A percentile compares a stretch with the other conserved stretches of the same genome.
Evolutionary conservation across 257 asterid species (phyloP).

Genomic region (Perilla frutescens): DNA sequence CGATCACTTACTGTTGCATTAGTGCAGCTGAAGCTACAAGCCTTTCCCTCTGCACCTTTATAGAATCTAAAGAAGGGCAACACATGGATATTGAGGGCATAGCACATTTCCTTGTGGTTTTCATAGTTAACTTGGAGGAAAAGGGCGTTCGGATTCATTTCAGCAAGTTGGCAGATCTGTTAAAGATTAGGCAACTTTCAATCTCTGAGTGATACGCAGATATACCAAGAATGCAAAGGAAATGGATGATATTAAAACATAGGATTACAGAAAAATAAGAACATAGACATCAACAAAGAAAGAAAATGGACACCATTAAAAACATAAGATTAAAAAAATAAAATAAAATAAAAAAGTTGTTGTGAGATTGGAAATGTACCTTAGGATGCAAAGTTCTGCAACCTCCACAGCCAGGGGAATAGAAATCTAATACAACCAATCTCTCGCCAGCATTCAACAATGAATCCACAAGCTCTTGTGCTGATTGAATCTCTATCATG

Average conservation of each 20-base stretch:
- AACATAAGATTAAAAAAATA: background rate
- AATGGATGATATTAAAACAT: background rate
- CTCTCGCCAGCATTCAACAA: constrained; percentile 74
- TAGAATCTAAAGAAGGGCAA: constrained; percentile 84
- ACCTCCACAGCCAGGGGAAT: constrained; percentile 95
- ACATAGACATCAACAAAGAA: background rate
- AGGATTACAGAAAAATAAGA: background rate
- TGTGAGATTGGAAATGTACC: constrained; percentile 40
- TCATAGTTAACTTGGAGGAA: constrained; percentile 79
- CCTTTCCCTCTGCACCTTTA: constrained; percentile 68
- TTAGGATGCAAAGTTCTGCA: constrained; percentile 90
- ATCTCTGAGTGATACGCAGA: background rate
- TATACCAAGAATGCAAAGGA: background rate
- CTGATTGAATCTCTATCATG: constrained; percentile 83
- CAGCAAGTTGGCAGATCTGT: constrained; percentile 93
- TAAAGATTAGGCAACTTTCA: background rate
- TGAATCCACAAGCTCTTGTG: constrained; percentile 63
- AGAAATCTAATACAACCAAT: constrained; percentile 71
- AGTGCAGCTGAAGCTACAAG: constrained; percentile 89
- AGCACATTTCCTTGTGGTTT: constrained; percentile 68
- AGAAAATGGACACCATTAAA: background rate
- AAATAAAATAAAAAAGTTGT: background rate
- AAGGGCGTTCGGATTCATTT: constrained; percentile 63
- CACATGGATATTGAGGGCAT: constrained; percentile 65
- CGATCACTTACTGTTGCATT: constrained; percentile 73